These are phyloP conservation scores for Agapanthus africanus DNA, from an alignment of 106 monocot species.

Conservation along the genomic window DNA sequence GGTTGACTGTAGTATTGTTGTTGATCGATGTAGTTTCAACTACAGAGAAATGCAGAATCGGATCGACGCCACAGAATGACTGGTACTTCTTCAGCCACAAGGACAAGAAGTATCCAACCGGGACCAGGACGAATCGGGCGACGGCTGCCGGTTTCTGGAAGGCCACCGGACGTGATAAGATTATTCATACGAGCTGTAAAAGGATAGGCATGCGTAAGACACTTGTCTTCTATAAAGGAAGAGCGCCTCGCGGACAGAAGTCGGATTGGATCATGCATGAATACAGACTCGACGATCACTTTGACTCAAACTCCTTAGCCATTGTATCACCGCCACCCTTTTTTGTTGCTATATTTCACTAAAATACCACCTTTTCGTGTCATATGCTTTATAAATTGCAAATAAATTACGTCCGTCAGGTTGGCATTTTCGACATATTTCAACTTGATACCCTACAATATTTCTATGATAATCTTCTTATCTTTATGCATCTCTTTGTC, in stretches of 20 bases:
- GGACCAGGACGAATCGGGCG: conserved; percentile 85
- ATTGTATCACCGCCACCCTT: conserved; percentile 14
- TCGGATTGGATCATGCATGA: conserved; percentile 99
- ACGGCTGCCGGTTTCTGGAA: conserved; percentile 98
- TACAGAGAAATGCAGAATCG: conserved; percentile 85
- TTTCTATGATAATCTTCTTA: too few relatives aligned
- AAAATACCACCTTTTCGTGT: too few relatives aligned
- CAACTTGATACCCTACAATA: too few relatives aligned
- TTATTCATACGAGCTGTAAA: conserved; percentile 55
- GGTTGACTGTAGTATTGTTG: too few relatives aligned
- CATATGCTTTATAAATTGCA: too few relatives aligned
- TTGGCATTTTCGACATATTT: too few relatives aligned
- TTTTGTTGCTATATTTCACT: neutral
- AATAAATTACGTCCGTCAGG: too few relatives aligned
- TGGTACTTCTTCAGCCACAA: conserved; percentile 99
- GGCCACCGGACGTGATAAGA: conserved; percentile 93
- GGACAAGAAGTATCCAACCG: conserved; percentile 97
- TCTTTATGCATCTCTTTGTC: too few relatives aligned
- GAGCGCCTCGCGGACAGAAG: conserved; percentile 92
- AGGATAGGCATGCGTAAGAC: conserved; percentile 97
- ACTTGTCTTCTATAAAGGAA: conserved; percentile 88
- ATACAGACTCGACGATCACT: conserved; percentile 74
- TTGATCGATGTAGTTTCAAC: neutral
- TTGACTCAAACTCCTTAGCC: conserved; percentile 24
- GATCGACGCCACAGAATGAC: conserved; percentile 89